These are phyloP conservation scores for Xylaria sp. DNA, from an alignment of 2,329 filamentous ascomycete species.

Conservation along the genomic window DNA sequence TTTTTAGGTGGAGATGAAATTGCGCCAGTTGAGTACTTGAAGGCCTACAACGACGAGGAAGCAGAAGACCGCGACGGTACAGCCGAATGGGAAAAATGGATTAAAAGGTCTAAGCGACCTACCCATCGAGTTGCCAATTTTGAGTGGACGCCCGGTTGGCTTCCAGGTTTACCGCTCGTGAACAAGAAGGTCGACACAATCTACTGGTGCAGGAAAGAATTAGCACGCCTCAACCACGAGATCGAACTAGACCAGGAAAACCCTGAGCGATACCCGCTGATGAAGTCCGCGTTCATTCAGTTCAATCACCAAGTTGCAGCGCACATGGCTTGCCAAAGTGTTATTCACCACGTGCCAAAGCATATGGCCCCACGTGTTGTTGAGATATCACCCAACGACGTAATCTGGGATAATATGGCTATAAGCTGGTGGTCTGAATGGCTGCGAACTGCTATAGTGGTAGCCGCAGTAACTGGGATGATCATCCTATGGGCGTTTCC, in stretches of 20 bases:
- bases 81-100: constrained; percentile 83
- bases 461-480: constrained; percentile 76
- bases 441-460: constrained; percentile 73
- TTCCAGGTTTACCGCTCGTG: constrained; percentile 80
- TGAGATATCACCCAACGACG: constrained; percentile 93
- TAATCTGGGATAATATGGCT: constrained; percentile 98
- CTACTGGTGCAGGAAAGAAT: constrained; percentile 85
- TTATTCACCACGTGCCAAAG: constrained; percentile 89
- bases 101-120: constrained; percentile 83
- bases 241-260: constrained; percentile 91
- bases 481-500: constrained; percentile 91
- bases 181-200: constrained; percentile 96
- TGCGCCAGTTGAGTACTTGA: constrained; percentile 66
- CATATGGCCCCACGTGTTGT: constrained; percentile 93
- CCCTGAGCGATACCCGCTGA: constrained; percentile 85
- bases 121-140: constrained; percentile 79
- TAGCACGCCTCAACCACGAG: constrained; percentile 89
- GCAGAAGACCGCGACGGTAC: constrained; percentile 67
- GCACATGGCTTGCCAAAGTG: constrained; percentile 96
- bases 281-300: constrained; percentile 98
- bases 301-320: constrained; percentile 98
- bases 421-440: constrained; percentile 95
- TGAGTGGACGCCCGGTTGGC: constrained; percentile 69
- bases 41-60: constrained; percentile 71
- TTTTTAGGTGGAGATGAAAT: constrained; percentile 60